Conservation (phyloP, 495 filamentous ascomycete species). For the Podospora sp. region DNA sequence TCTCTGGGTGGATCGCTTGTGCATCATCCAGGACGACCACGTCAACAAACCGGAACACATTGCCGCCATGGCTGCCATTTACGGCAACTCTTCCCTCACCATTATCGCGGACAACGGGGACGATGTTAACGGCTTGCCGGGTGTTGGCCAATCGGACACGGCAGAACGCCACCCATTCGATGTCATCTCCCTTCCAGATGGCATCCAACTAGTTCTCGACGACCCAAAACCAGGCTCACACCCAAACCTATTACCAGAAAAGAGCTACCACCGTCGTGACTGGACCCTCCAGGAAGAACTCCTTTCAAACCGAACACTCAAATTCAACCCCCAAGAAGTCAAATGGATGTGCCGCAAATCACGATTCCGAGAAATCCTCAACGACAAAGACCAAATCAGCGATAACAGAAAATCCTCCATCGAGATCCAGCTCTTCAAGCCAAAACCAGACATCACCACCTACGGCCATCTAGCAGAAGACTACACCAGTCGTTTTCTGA, state of each 20-base stretch:
- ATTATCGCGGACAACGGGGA: background rate
- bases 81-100: background rate
- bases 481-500: background rate
- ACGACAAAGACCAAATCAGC: background rate
- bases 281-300: constrained; percentile 7
- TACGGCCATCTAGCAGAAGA: background rate
- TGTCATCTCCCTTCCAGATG: background rate
- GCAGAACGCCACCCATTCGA: background rate
- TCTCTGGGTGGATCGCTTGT: constrained; percentile 13
- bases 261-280: background rate
- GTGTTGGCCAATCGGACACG: background rate
- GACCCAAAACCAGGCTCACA: background rate
- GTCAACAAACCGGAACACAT: background rate
- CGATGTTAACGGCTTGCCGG: background rate
- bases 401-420: background rate
- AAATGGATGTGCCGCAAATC: background rate
- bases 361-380: background rate
- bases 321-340: background rate
- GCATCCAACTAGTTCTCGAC: background rate
- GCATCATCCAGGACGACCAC: constrained; percentile 14
- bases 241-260: background rate
- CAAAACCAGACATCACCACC: background rate
- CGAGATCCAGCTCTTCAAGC: constrained; percentile 2
- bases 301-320: background rate
- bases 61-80: constrained; percentile 9